Evolutionary conservation across 2,329 filamentous ascomycete genomes (phyloP).

Genomic region (Piedraia hortae): DNA sequence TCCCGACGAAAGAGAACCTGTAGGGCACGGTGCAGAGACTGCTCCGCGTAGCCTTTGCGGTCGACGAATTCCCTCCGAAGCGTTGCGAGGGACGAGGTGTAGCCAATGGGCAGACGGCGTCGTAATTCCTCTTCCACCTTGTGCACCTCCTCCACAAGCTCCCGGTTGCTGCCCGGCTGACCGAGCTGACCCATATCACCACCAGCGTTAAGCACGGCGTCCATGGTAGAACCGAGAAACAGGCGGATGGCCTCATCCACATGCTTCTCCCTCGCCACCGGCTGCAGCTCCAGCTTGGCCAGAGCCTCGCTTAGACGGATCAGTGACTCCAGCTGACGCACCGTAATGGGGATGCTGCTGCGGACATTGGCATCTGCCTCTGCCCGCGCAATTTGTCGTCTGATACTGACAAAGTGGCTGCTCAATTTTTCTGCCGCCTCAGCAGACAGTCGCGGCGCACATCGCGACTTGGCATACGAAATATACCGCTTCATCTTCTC

Average conservation of each 20-base stretch:
- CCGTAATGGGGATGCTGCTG: slow-evolving; percentile 86
- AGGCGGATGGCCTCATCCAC: slow-evolving; percentile 93
- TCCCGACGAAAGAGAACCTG: slow-evolving; percentile 69
- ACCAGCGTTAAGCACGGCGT: slow-evolving; percentile 36
- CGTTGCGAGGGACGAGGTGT: slow-evolving; percentile 73
- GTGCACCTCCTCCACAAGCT: slow-evolving; percentile 68
- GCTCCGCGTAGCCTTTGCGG: slow-evolving; percentile 68
- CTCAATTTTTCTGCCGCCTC: slow-evolving; percentile 89
- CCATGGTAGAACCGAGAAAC: slow-evolving; percentile 93
- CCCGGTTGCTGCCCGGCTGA: slow-evolving; percentile 40
- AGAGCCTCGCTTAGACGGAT: slow-evolving; percentile 91
- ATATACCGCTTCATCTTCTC: slow-evolving; percentile 97
- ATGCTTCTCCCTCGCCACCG: slow-evolving; percentile 67
- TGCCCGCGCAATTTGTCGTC: slow-evolving; percentile 72
- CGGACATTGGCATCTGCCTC: slow-evolving; percentile 75
- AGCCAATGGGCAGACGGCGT: slow-evolving; percentile 52
- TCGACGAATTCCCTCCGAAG: slow-evolving; percentile 78
- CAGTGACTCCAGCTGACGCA: slow-evolving; percentile 89
- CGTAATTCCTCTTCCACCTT: slow-evolving; percentile 76
- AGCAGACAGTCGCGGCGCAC: slow-evolving; percentile 66
- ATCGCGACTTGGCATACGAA: slow-evolving; percentile 89
- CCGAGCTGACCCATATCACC: slow-evolving; percentile 48
- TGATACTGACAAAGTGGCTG: slow-evolving; percentile 89
- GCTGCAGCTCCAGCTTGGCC: slow-evolving; percentile 66
- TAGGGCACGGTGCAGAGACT: slow-evolving; percentile 56